phyloP scores from a whole-genome alignment of 2,329 filamentous ascomycete genomes.

The Zasmidium angulare region DNA sequence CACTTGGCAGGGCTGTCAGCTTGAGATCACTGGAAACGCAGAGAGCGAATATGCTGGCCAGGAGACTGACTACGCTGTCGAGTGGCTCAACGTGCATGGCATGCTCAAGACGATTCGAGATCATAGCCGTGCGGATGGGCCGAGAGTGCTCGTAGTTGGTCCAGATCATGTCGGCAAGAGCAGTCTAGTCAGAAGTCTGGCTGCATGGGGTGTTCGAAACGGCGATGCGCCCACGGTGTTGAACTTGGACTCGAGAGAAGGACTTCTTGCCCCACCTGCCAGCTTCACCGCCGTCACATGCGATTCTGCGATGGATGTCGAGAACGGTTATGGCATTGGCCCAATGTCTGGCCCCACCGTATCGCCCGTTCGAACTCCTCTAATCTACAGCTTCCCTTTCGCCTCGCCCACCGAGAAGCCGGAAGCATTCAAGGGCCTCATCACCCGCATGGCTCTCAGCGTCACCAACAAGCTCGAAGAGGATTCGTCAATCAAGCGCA shows the following conservation, averaged over 20 bases:
- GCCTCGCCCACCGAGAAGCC: conserved; percentile 70
- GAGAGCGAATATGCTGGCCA: conserved; percentile 69
- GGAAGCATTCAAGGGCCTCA: conserved; percentile 67
- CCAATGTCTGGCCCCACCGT: conserved; percentile 87
- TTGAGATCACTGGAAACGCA: conserved; percentile 74
- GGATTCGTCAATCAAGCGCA: conserved; percentile 67
- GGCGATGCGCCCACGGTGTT: conserved; percentile 75
- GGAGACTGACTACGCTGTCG: conserved; percentile 73
- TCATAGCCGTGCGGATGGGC: conserved; percentile 45
- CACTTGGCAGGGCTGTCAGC: conserved; percentile 85
- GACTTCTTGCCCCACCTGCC: conserved; percentile 58
- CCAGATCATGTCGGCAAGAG: conserved; percentile 73
- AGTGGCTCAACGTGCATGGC: conserved; percentile 84
- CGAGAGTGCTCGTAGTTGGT: conserved; percentile 81
- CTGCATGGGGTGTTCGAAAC: conserved; percentile 78
- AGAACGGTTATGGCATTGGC: conserved; percentile 79
- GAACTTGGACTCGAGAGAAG: conserved; percentile 79
- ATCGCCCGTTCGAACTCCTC: conserved; percentile 84
- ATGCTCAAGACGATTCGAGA: conserved; percentile 73
- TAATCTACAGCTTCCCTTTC: conserved; percentile 86
- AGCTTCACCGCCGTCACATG: conserved; percentile 85
- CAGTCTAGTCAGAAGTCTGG: conserved; percentile 55
- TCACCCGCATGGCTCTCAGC: conserved; percentile 74
- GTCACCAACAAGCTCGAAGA: conserved; percentile 75
- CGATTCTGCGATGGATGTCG: conserved; percentile 81